Conservation (phyloP, 305 asterid species). For the Plantago coronopus region DNA sequence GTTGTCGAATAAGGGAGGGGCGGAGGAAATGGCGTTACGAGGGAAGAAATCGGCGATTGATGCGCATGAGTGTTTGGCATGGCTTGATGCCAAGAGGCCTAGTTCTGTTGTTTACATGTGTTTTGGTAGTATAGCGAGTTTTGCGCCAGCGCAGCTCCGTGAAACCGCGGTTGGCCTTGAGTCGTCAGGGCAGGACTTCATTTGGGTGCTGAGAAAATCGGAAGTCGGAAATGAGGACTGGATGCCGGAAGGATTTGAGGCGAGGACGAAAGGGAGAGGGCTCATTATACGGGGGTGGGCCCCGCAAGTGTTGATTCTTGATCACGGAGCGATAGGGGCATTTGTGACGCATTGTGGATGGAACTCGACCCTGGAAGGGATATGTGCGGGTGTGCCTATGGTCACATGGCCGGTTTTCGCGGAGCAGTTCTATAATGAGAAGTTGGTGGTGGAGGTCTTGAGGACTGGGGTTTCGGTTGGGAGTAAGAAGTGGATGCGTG, state of each 20-base stretch:
- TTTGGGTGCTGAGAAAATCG: constrained; percentile 37
- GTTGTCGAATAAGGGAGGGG: constrained; percentile 14
- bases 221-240: constrained; percentile 16
- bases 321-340: constrained; percentile 40
- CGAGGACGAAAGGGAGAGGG: constrained; percentile 34
- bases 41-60: constrained; percentile 38
- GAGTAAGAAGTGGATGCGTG: constrained; percentile 29
- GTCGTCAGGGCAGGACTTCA: constrained; percentile 23
- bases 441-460: constrained; percentile 42
- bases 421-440: constrained; percentile 56
- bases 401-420: constrained; percentile 56
- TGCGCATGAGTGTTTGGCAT: constrained; percentile 40
- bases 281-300: constrained; percentile 64
- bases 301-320: constrained; percentile 56
- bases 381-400: constrained; percentile 55
- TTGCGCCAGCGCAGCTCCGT: constrained; percentile 27
- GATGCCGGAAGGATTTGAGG: constrained; percentile 46
- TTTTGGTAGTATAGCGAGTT: constrained; percentile 34
- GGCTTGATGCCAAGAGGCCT: constrained; percentile 47
- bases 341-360: constrained; percentile 70
- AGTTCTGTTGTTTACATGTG: constrained; percentile 39
- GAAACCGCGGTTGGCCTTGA: constrained; percentile 47
- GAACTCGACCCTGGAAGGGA: constrained; percentile 55
- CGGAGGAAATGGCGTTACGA: constrained; percentile 20
- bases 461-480: constrained; percentile 46